These are phyloP conservation scores for Lyophyllum decastes DNA, from an alignment of 768 basidiomycete genomes.

Conservation along the genomic window DNA sequence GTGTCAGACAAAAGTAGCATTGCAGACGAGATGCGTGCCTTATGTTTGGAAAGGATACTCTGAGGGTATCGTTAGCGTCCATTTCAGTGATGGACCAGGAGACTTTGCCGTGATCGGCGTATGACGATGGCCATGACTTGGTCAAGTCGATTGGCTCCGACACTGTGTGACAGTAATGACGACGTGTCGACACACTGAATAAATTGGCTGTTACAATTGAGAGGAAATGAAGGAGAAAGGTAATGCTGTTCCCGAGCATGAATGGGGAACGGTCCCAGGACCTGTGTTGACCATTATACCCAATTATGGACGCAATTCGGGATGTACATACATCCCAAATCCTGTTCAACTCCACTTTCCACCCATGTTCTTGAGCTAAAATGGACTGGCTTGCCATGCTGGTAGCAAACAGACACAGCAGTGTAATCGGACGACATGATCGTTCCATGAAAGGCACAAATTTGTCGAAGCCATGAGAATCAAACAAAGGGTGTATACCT, in stretches of 20 bases:
- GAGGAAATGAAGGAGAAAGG: conserved; percentile 75
- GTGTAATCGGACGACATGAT: neutral
- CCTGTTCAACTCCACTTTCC: conserved; percentile 24
- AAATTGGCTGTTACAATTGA: conserved; percentile 49
- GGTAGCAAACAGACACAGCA: neutral
- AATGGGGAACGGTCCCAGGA: conserved; percentile 82
- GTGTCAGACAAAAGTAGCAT: neutral
- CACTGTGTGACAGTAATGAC: conserved; percentile 36
- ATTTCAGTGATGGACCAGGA: conserved; percentile 54
- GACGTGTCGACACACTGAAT: conserved; percentile 1
- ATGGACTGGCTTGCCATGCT: conserved; percentile 7
- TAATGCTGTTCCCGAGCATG: conserved; percentile 85
- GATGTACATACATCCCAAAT: conserved; percentile 39
- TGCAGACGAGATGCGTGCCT: conserved; percentile 37
- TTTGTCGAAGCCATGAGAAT: conserved; percentile 9
- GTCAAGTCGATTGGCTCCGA: conserved; percentile 50
- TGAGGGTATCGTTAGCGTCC: conserved; percentile 46
- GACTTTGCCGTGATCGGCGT: conserved; percentile 61
- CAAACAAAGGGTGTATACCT: conserved; percentile 13
- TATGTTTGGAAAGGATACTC: conserved; percentile 65
- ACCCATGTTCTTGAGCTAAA: conserved; percentile 2
- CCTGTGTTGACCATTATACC: conserved; percentile 35
- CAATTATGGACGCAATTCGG: neutral
- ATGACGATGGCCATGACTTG: conserved; percentile 64
- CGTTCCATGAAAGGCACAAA: neutral